Evolutionary conservation across 2,329 filamentous ascomycete species (phyloP), one percentile per base, ranked within the genome.

Genomic region (Drechslerella dactyloides): DNA sequence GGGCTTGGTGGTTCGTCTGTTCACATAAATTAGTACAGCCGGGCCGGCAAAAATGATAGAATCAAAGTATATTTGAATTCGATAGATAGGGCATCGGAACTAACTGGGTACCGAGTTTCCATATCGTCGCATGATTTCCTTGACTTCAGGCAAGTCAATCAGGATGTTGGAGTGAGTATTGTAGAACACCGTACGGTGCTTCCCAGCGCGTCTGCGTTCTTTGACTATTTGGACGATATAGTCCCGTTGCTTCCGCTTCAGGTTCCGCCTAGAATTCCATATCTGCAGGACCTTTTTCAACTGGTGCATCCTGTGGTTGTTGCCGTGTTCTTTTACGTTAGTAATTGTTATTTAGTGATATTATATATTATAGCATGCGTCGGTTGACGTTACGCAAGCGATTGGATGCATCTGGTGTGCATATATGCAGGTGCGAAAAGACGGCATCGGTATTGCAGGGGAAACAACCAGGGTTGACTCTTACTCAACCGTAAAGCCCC

Each of bases 221-320:
- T 70, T 70, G 4, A 70, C 66, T 2, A 52, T 64, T 21, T 70
- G 53, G 27, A 70, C 66, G 17, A 70, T 70, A 35, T 64, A 70
- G 24, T 70, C 66, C 11, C 66, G 27, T 27, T 70, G 66, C 50
- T 60, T 70, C 33, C 60, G 50, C 59, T 70, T 70, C 13, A 70
- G 48, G 24, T 70, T 70, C 33, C 66, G 50, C 37, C 63, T 70
- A 5, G 66, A 70, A 44, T 64, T 64, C 66, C 66, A 70, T 46
- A 70, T 19, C 33, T 70, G 66, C 56, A 70, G 50, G n/a, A 70
- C 66, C 8, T 70, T 70, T 24, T 70, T 70, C 66, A 70, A 59
- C 23, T 70, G 66, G 46, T 70, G 66, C 66, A 64, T 70, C 37
- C 66, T 70, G 40, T n/a, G 0, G 53, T 8, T 2, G 15, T 17